Evolutionary conservation across 768 basidiomycete species (phyloP).

Genomic region (Termitomyces sp.): DNA sequence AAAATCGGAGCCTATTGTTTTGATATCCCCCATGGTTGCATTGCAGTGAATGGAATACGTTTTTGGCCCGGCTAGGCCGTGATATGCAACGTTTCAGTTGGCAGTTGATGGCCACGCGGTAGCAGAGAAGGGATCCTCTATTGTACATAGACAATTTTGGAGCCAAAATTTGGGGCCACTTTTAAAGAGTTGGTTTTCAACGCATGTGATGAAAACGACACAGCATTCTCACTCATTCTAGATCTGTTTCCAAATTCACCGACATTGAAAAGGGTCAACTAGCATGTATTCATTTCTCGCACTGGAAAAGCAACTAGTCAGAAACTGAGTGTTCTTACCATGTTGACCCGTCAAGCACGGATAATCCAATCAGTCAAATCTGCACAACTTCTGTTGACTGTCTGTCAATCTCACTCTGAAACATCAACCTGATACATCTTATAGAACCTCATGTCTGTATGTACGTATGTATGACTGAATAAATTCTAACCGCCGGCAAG

Average conservation of each 20-base stretch:
- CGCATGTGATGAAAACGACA: neutral
- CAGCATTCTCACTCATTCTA: neutral
- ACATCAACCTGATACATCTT: neutral
- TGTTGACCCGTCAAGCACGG: neutral
- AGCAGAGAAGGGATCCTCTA: neutral
- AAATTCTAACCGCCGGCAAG: too few species aligned
- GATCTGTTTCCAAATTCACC: neutral
- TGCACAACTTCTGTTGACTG: neutral
- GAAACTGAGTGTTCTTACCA: neutral
- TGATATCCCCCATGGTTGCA: neutral
- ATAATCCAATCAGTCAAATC: constrained; percentile 7
- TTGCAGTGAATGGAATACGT: neutral
- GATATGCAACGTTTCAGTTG: neutral
- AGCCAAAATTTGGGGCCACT: neutral
- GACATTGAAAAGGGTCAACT: neutral
- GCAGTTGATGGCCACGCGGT: constrained; percentile 6
- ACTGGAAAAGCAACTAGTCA: neutral
- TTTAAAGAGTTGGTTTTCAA: neutral
- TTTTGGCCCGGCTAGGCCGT: neutral
- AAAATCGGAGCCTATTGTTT: neutral
- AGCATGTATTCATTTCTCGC: neutral
- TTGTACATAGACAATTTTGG: neutral
- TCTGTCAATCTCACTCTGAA: neutral
- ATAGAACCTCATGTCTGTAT: neutral
- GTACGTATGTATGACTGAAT: too few species aligned